Evolutionary conservation across 148 eudicot genomes (phyloP).

Genomic region (Vaccinium vitisidaea): DNA sequence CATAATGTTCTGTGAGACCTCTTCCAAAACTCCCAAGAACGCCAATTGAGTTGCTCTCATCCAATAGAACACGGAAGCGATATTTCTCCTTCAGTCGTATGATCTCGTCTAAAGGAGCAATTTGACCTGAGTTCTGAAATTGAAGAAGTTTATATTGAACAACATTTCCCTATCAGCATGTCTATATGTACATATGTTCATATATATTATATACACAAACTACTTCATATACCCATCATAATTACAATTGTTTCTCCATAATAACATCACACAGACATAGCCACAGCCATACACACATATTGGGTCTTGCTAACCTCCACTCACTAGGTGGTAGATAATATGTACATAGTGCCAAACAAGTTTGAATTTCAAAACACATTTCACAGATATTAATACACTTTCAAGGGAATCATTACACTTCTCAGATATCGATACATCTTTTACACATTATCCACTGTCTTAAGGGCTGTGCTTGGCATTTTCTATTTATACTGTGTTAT

Average conservation of each 20-base stretch:
- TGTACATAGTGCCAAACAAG: too few species aligned
- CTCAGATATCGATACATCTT: too few species aligned
- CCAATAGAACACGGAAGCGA: slow-evolving; percentile 76
- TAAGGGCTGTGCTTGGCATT: too few species aligned
- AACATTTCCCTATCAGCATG: background rate
- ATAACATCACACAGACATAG: background rate
- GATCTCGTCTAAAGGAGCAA: slow-evolving; percentile 91
- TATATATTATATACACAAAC: background rate
- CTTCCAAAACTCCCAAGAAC: slow-evolving; percentile 86
- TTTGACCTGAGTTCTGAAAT: slow-evolving; percentile 90
- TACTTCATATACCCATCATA: background rate
- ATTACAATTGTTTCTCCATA: too few species aligned
- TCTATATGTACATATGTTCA: background rate
- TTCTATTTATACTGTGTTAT: background rate
- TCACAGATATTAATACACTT: too few species aligned
- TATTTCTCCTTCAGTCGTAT: slow-evolving; percentile 84
- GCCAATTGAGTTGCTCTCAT: slow-evolving; percentile 94
- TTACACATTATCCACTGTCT: too few species aligned
- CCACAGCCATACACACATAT: too few species aligned
- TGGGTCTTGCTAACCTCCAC: too few species aligned
- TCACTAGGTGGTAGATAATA: too few species aligned
- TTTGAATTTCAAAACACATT: too few species aligned
- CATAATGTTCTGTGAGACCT: slow-evolving; percentile 84
- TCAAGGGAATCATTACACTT: too few species aligned
- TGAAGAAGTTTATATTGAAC: background rate